Base-by-base conservation (phyloP, 2,329 filamentous ascomycete species). In the Fusarium newnesense region DNA sequence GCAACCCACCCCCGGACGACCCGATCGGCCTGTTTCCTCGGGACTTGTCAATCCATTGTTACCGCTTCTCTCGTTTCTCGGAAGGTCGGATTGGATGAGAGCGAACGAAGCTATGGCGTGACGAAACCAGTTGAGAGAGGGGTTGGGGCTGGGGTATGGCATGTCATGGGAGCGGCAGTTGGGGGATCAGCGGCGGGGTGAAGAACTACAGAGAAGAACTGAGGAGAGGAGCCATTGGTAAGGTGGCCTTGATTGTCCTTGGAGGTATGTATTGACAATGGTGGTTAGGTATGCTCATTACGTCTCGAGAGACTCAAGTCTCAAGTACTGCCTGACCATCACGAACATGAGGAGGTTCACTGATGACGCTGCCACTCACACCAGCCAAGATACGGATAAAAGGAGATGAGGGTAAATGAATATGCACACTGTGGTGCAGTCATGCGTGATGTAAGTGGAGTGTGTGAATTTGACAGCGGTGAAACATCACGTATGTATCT, bases 141-240 rank as follows among this genome's bases (percentile, higher is more conserved):
- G 30, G 47, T 40, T 44, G 67, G 49, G 47, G 53, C 26, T 69
- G 47, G 47, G 59, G 64, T 50, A 63, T 50, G 60, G 53, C 19
- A 66, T 66, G 66, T 43, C 53, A 70, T 57, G 43, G 40, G 39
- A 65, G 37, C 46, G 60, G 62, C 50, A 63, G 53, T 59, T 69
- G 47, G 65, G 37, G 49, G 66, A 70, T 70, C 67, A 40, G 59
- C 67, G 40, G 64, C 36, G 44, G 52, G 64, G 64, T 44, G 28
- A 49, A 30, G 46, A 34, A 26, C 26, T 28, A n/a, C 30, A 50
- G 37, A 50, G n/a, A 21, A 18, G 24, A 24, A 30, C 32, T 28
- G 8, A n/a, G 42, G 32, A 34, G 28, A 44, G 18, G 49, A 53
- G 34, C 28, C 10, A 30, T 18, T 40, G 19, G 36, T 11, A 28